Evolutionary conservation across 768 basidiomycete genomes (phyloP), one percentile per base, ranked within the genome.

Genomic region (Lentinula boryana): DNA sequence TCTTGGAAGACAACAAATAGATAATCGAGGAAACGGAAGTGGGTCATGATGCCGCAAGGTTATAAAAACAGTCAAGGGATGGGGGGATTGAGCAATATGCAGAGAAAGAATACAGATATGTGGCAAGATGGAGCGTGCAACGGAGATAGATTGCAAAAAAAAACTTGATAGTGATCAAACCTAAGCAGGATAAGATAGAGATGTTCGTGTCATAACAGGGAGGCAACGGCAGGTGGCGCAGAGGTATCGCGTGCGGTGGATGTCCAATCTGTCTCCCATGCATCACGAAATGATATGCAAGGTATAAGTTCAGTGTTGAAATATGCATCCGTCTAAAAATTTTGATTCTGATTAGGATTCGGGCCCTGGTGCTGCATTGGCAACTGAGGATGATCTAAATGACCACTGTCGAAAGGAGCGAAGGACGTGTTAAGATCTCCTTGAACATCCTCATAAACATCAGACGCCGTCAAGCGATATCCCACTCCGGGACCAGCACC

Each of bases 341-440:
- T 58, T 32, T 58, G 57, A 21, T 58, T 58, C 41, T 58, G 57
- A 23, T 49, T 58, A 10, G 57, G 41, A 49, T 58, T 58, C 32
- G 43, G 57, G 5, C 54, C 40, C 4, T 54, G 52, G 52, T 56
- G 40, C 32, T 46, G 57, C 43, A 50, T 48, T 16, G 46, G 57
- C 46, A 58, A 12, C 57, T 58, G 57, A 16, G 57, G 57, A 48
- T 58, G 57, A 9, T 58, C 57, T 9, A 58, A 16, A 38, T 58
- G 57, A 3, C 21, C 18, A n/a, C 7, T 21, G 36, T 58, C 57
- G 5, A 58, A 58, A 32, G 57, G 57, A 15, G 57, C 33, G 55
- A 58, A 58, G 4, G 57, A 15, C 33, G 31, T n/a, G 15, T 41
- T 31, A 15, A 8, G 15, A n/a, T 38, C 46, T 16, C 35, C 53